A percentile compares a stretch with the other conserved stretches of the same genome.
These are phyloP conservation scores for Taphrina pruni DNA, from an alignment of 1,139 yeast genomes.

Conservation along the genomic window DNA sequence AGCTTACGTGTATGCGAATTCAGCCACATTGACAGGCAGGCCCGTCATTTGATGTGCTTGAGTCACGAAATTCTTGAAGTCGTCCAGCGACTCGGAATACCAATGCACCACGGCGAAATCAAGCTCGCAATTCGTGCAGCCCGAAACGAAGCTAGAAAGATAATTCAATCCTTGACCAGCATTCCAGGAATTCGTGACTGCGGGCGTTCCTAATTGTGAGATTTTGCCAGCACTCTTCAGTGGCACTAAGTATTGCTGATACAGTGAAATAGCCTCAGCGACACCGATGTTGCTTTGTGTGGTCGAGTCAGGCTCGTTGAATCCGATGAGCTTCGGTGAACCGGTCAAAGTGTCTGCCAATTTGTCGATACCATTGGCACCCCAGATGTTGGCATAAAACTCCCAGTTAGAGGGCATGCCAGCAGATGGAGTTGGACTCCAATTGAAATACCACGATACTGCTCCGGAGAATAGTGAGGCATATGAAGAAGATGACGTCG, in stretches of 20 bases:
- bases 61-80: slow-evolving; percentile 35
- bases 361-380: slow-evolving; percentile 29
- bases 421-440: slow-evolving; percentile 33
- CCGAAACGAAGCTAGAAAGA: slow-evolving; percentile 33
- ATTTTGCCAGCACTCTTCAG: slow-evolving; percentile 24
- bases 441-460: slow-evolving; percentile 38
- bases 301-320: slow-evolving; percentile 41
- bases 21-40: slow-evolving; percentile 39
- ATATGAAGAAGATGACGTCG: slow-evolving; percentile 8
- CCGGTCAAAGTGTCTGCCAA: slow-evolving; percentile 24
- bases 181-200: slow-evolving; percentile 37
- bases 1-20: slow-evolving; percentile 35
- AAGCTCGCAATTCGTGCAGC: slow-evolving; percentile 33
- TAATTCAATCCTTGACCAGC: slow-evolving; percentile 30
- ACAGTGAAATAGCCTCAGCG: slow-evolving; percentile 23
- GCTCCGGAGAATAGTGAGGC: slow-evolving; percentile 21
- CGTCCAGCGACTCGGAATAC: slow-evolving; percentile 33
- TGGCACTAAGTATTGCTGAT: slow-evolving; percentile 32
- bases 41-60: slow-evolving; percentile 35
- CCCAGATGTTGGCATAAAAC: slow-evolving; percentile 39
- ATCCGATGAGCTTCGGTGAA: slow-evolving; percentile 32
- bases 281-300: slow-evolving; percentile 34
- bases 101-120: slow-evolving; percentile 40
- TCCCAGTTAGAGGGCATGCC: slow-evolving; percentile 36
- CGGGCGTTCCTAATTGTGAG: slow-evolving; percentile 39